A percentile compares a stretch with the other conserved stretches of the same genome.
Evolutionary conservation across 2,329 filamentous ascomycete genomes (phyloP).

Genomic region (Colletotrichum sp.): DNA sequence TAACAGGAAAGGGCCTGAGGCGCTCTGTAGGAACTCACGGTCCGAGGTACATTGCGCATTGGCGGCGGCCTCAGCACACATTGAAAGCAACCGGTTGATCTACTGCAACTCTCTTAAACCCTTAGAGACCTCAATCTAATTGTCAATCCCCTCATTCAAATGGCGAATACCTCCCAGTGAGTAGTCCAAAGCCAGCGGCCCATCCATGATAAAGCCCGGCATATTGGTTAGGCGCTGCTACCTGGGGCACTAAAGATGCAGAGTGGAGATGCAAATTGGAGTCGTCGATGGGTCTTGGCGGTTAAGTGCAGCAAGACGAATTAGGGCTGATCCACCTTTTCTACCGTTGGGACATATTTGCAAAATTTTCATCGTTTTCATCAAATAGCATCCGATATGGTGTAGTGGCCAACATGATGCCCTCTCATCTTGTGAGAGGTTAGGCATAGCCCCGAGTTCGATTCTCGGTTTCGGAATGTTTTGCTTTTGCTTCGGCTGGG

Average conservation of each 20-base stretch:
- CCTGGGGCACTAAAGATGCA: background rate
- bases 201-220: background rate
- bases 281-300: background rate
- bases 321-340: background rate
- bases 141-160: too few species aligned
- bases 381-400: background rate
- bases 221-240: background rate
- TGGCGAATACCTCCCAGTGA: background rate
- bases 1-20: background rate
- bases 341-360: background rate
- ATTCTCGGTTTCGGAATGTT: background rate
- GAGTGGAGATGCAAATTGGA: background rate
- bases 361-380: background rate
- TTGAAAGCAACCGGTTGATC: background rate
- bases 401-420: slow-evolving; percentile 2
- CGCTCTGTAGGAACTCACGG: background rate
- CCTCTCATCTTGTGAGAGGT: background rate
- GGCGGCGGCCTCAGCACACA: background rate
- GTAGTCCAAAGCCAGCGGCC: background rate
- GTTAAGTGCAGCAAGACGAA: background rate
- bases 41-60: background rate
- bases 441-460: slow-evolving; percentile 1
- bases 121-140: background rate
- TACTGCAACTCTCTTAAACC: background rate
- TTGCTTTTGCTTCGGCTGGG: background rate